phyloP scores from a whole-genome alignment of 768 basidiomycete genomes.

The Ramaria sp. region DNA sequence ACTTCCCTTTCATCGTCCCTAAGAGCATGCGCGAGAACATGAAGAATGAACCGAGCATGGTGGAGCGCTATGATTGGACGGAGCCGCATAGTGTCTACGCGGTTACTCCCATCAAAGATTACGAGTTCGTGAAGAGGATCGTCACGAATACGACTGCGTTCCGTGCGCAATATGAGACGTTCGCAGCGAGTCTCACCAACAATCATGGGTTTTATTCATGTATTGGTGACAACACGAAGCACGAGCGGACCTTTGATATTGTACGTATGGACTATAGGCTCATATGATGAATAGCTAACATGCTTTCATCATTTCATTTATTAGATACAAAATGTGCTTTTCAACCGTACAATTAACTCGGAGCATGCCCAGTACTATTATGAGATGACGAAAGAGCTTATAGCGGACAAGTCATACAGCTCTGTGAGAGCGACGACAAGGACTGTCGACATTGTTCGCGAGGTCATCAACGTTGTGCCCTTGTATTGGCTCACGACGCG shows the following conservation, averaged over 20 bases:
- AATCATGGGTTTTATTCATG: constrained; percentile 40
- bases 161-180: constrained; percentile 34
- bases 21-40: constrained; percentile 32
- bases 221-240: neutral
- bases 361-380: constrained; percentile 54
- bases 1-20: constrained; percentile 76
- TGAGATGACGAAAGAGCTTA: constrained; percentile 47
- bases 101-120: constrained; percentile 24
- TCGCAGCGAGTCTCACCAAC: constrained; percentile 41
- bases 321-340: neutral
- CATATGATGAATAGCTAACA: neutral
- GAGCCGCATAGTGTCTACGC: neutral
- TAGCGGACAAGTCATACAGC: constrained; percentile 40
- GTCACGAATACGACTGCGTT: constrained; percentile 37
- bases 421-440: constrained; percentile 43
- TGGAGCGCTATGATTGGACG: neutral
- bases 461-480: constrained; percentile 56
- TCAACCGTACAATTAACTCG: constrained; percentile 33
- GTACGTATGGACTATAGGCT: neutral
- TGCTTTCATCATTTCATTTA: too few relatives aligned
- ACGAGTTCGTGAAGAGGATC: constrained; percentile 42
- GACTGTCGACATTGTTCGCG: constrained; percentile 55
- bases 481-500: constrained; percentile 60
- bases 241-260: neutral
- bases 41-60: constrained; percentile 12